phyloP scores from a whole-genome alignment of 1,284 basidiomycete species.

The Erythrobasidium hasegawianum region DNA sequence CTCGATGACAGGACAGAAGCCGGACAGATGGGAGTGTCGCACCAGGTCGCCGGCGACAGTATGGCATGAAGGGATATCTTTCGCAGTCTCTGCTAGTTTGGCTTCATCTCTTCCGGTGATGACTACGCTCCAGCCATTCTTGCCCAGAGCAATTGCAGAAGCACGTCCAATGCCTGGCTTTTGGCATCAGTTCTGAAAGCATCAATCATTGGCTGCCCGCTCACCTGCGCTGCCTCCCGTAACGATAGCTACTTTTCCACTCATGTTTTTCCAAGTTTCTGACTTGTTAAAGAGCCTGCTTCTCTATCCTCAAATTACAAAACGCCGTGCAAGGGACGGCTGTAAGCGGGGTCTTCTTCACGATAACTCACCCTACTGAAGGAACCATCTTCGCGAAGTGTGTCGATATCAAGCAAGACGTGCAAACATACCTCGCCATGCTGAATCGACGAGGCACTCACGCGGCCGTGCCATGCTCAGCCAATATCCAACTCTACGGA shows the following conservation, averaged over 20 bases:
- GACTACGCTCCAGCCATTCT: slow-evolving; percentile 60
- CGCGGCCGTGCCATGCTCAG: too few relatives aligned
- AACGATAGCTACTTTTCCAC: slow-evolving; percentile 35
- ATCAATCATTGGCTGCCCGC: neutral
- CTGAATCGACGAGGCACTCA: too few relatives aligned
- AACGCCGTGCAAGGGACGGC: too few relatives aligned
- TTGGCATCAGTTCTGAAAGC: neutral
- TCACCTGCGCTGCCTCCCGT: slow-evolving; percentile 39
- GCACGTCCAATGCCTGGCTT: slow-evolving; percentile 55
- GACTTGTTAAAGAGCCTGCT: too few relatives aligned
- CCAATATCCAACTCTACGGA: too few relatives aligned
- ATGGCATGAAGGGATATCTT: slow-evolving; percentile 30
- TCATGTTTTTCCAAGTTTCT: neutral
- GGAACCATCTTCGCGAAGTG: too few relatives aligned
- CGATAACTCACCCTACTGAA: too few relatives aligned
- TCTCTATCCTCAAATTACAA: too few relatives aligned
- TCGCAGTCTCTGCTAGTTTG: slow-evolving; percentile 60
- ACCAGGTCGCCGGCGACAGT: slow-evolving; percentile 28
- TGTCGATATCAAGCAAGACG: too few relatives aligned
- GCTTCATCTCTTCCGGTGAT: slow-evolving; percentile 59
- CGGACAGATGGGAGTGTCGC: neutral
- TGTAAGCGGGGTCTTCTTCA: neutral
- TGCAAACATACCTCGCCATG: too few relatives aligned
- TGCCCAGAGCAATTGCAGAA: slow-evolving; percentile 56
- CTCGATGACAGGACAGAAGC: too few relatives aligned